These are phyloP conservation scores for Boletus subcaerulescens DNA, from an alignment of 768 basidiomycete genomes.

Conservation along the genomic window DNA sequence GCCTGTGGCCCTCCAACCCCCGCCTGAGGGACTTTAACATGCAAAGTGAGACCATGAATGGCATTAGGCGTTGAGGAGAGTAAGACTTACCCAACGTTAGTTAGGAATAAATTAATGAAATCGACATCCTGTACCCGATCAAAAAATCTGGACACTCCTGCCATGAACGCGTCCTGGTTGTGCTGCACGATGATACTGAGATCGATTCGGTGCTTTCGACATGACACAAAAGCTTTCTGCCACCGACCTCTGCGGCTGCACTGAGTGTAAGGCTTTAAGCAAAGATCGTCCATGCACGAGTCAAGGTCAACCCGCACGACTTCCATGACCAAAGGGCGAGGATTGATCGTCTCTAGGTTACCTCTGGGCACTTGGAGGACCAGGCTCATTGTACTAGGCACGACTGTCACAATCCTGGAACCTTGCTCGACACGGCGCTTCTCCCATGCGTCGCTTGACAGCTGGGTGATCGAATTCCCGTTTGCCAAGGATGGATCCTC, in stretches of 20 bases:
- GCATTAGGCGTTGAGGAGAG: not conserved
- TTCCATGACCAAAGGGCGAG: conserved; percentile 85
- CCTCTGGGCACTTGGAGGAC: conserved; percentile 98
- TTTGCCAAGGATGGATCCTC: conserved; percentile 25
- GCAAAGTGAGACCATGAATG: not conserved
- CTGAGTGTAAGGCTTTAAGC: not conserved
- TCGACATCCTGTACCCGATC: conserved; percentile 89
- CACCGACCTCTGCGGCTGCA: conserved; percentile 58
- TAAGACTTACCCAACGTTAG: conserved; percentile 67
- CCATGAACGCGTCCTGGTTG: conserved; percentile 63
- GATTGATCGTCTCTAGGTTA: conserved; percentile 93
- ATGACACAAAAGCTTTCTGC: conserved; percentile 84
- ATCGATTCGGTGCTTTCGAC: conserved; percentile 92
- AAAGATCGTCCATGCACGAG: conserved; percentile 34
- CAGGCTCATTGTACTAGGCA: conserved; percentile 84
- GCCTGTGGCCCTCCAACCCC: conserved; percentile 51
- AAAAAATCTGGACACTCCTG: conserved; percentile 62
- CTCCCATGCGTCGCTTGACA: conserved; percentile 47
- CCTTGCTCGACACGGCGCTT: conserved; percentile 85
- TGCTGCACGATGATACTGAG: conserved; percentile 84
- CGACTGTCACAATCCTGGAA: conserved; percentile 81
- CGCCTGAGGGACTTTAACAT: conserved; percentile 46
- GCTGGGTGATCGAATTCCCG: conserved; percentile 12
- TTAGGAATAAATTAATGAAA: conserved; percentile 88
- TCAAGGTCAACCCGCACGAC: conserved; percentile 77